Base-by-base conservation (phyloP, 495 filamentous ascomycete species). In the Copromyces sp. region DNA sequence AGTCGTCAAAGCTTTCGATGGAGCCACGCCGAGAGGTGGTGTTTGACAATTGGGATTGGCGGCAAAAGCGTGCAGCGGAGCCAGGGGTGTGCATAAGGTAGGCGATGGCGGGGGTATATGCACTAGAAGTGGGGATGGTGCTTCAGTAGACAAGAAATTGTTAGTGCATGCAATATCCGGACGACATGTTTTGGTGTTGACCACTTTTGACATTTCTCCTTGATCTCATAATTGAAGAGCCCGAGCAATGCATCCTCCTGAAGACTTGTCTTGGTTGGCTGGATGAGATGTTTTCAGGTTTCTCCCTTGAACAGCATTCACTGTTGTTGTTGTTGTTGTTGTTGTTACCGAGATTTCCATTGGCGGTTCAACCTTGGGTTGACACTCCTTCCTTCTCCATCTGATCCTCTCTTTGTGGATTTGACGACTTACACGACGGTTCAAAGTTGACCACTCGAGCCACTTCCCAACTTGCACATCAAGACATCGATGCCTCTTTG, bases 1-100 rank as follows among this genome's bases (percentile, higher is more conserved):
- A 65, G 40, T 69, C 70, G 73, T 53, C 70, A 53, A 68, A 71
- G 69, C 8, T 39, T 59, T 41, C 42, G 69, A 74, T 74, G 73
- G 45, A 42, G 11, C 68, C 75, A 76, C 75, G 12, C 75, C 75
- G 71, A 0, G n/a, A 0, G 39, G 29, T 24, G 29, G 17, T 17
- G 38, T 35, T 39, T 39, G n/a, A 20, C 11, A 4, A 39, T 0
- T 2, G 29, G 8, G 6, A 35, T 35, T 35, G 14, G 24, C 53
- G 29, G 29, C 0, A 1, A 4, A 35, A 65, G 20, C 3, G 3
- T 16, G 14, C 6, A 4, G 14, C 17, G 0, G 0, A 17, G 53
- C 24, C 24, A 65, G 53, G 53, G 14, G 53, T 65, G 29, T 2
- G 35, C 3, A 0, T 0, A 65, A 6, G 29, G 0, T 0, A 65